Conservation (phyloP, 164 flowering plant species). For the Brasenia schreberi region DNA sequence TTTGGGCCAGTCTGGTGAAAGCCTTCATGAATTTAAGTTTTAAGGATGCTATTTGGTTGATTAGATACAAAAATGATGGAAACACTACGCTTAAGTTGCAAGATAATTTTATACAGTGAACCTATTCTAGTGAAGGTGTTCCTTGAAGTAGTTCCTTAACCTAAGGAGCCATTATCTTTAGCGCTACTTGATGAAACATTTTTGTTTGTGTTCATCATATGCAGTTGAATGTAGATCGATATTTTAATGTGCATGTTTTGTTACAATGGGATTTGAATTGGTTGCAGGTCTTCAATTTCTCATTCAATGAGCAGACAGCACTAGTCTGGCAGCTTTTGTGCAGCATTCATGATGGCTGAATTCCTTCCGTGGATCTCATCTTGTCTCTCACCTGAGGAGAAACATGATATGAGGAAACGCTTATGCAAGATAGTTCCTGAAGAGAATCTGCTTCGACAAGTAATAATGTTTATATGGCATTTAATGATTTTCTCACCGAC, state of each 20-base stretch:
- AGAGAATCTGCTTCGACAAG: conserved; percentile 84
- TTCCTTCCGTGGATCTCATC: conserved; percentile 93
- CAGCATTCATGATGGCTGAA: conserved; percentile 95
- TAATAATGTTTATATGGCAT: conserved; percentile 10
- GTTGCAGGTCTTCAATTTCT: conserved; percentile 67
- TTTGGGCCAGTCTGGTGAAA: too few relatives aligned
- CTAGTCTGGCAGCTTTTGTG: conserved; percentile 91
- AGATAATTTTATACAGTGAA: too few relatives aligned
- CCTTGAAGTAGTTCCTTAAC: too few relatives aligned
- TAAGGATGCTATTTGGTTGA: too few relatives aligned
- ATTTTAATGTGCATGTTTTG: neutral
- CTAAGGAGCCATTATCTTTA: too few relatives aligned
- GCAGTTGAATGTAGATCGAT: too few relatives aligned
- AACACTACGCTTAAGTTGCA: too few relatives aligned
- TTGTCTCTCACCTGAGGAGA: conserved; percentile 67
- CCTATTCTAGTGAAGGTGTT: too few relatives aligned
- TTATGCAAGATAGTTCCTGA: conserved; percentile 68
- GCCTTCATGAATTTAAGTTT: too few relatives aligned
- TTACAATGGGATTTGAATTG: conserved; percentile 14
- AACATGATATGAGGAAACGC: conserved; percentile 60
- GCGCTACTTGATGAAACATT: too few relatives aligned
- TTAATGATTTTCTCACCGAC: neutral
- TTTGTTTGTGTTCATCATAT: too few relatives aligned
- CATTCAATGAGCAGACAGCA: conserved; percentile 89
- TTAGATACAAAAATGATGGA: too few relatives aligned